phyloP scores from a whole-genome alignment of 2,329 filamentous ascomycete species.

The Arachnomyces sp. region DNA sequence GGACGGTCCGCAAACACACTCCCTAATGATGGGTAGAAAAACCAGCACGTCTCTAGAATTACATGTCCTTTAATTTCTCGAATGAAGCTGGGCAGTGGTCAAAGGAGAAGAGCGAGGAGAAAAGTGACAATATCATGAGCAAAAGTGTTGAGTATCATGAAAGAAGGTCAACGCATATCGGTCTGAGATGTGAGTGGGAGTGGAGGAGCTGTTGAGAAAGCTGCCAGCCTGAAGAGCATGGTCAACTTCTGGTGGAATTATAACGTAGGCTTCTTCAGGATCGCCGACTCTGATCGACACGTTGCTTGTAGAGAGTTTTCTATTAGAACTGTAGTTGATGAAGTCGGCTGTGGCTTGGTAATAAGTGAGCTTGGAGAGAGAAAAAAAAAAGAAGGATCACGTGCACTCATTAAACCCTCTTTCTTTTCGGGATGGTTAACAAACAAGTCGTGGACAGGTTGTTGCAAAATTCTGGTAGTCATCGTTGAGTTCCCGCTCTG shows the following conservation, averaged over 20 bases:
- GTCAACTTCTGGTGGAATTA: constrained; percentile 16
- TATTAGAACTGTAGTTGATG: constrained; percentile 13
- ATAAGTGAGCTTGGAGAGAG: too few relatives aligned
- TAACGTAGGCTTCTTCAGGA: constrained; percentile 17
- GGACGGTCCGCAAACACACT: too few relatives aligned
- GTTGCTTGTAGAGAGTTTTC: constrained; percentile 13
- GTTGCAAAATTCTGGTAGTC: too few relatives aligned
- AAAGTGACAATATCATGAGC: constrained; percentile 12
- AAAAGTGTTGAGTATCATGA: constrained; percentile 20
- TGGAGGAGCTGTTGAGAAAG: constrained; percentile 7
- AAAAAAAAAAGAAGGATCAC: too few relatives aligned
- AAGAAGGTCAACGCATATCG: constrained; percentile 21
- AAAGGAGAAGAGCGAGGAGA: not conserved
- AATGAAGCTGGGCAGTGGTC: constrained; percentile 9
- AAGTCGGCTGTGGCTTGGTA: constrained; percentile 18
- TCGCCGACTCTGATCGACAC: constrained; percentile 17
- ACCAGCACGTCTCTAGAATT: constrained; percentile 4
- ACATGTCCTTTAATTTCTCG: constrained; percentile 17
- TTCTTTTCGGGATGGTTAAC: too few relatives aligned
- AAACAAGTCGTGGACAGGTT: too few relatives aligned
- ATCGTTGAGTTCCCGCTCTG: too few relatives aligned
- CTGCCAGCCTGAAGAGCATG: constrained; percentile 16
- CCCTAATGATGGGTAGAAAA: too few relatives aligned
- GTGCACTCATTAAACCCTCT: too few relatives aligned
- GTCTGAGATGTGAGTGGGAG: constrained; percentile 11